Evolutionary conservation across 2,329 filamentous ascomycete species (phyloP), one percentile per base, ranked within the genome.

Genomic region (Aspergillus awamori): DNA sequence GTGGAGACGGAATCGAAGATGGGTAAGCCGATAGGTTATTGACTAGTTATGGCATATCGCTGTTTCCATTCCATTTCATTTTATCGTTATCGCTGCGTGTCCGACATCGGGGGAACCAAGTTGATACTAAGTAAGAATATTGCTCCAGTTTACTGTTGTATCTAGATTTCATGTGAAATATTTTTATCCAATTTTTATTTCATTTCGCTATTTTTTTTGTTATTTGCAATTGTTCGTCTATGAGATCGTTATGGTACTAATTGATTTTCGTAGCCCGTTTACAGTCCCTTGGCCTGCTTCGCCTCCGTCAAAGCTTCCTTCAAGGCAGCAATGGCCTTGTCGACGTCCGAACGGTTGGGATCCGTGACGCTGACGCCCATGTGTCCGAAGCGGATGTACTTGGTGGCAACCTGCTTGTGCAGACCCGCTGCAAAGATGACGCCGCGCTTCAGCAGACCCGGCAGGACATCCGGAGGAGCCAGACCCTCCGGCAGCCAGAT

Each of bases 281-380:
- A 77, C 65, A 78, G 60, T 47, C 78, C 76, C 72, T 80, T 80
- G 64, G 85, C 83, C 71, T 87, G 86, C 56, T 92, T 92, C 59
- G 87, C 89, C 78, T 96, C 93, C 1, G 81, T 76, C 65, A 98
- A 80, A 8, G 89, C 87, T 59, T 88, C 86, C 80, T 89, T 88
- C 68, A 99, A 79, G 48, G 91, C 90, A 68, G 87, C 82, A 64
- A 98, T 83, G 1, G 94, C 95, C 71, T 89, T 90, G 65, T 96
- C 91, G 69, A 98, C 87, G 74, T 99, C 92, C 56, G 84, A 85
- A 65, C 93, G 85, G 64, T 86, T 86, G 28, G 91, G 85, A 73
- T 97, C 92, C 71, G 89, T 91, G 68, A 93, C 90, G 74, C 90
- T 95, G 64, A 98, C 92, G 69, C 95, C 95, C 95, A 99, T 99